Percentiles rank a stretch among this genome's conserved stretches.
Conservation (phyloP, 345 rosid species). For the Eucalyptus erythrocorys region DNA sequence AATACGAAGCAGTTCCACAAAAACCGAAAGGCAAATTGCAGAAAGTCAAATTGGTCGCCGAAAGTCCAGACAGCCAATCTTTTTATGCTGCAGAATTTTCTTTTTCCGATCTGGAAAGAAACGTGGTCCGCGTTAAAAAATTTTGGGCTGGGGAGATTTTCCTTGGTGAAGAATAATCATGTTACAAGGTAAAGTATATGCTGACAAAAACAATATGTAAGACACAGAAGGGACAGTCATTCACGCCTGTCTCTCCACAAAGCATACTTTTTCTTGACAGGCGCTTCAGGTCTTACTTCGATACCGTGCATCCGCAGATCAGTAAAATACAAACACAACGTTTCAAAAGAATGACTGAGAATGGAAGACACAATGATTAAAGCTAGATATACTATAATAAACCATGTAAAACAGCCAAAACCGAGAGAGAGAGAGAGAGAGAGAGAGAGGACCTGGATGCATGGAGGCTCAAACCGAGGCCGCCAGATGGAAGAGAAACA, state of each 20-base stretch:
- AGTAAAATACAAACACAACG: background rate
- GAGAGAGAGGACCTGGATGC: conserved; percentile 40
- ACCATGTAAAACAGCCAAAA: background rate
- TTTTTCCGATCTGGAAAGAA: background rate
- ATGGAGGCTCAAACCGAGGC: conserved; percentile 67
- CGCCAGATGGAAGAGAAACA: conserved; percentile 76
- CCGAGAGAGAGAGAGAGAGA: background rate
- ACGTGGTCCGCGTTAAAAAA: background rate
- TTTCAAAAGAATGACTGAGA: background rate
- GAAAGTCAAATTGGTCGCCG: background rate
- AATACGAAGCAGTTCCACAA: background rate
- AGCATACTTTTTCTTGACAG: conserved; percentile 12
- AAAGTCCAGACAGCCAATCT: background rate
- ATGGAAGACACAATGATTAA: background rate
- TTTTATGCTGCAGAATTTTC: background rate
- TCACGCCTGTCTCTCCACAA: conserved; percentile 18
- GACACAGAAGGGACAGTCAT: conserved; percentile 13
- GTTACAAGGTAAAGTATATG: background rate
- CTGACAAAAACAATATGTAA: conserved; percentile 17
- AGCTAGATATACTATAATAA: background rate
- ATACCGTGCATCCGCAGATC: background rate
- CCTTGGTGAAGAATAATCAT: background rate
- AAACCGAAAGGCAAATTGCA: background rate
- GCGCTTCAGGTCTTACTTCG: background rate
- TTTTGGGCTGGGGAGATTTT: background rate